These are phyloP conservation scores for Fusarium sp. DNA, from an alignment of 2,329 filamentous ascomycete species.

Conservation along the genomic window DNA sequence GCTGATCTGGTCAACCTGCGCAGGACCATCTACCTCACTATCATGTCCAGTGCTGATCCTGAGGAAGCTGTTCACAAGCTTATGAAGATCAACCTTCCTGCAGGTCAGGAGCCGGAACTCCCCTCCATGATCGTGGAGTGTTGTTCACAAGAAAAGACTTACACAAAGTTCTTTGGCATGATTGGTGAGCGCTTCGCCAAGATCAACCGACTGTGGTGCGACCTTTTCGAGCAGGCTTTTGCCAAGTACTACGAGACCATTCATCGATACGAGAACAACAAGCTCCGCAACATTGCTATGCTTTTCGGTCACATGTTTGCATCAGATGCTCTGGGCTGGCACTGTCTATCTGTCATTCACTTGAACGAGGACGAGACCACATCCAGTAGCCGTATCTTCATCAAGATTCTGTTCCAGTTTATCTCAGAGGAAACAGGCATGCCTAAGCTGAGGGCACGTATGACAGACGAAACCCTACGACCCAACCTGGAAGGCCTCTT, in stretches of 20 bases:
- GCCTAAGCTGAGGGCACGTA: constrained; percentile 77
- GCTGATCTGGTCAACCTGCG: constrained; percentile 94
- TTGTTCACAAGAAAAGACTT: constrained; percentile 95
- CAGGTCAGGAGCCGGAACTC: constrained; percentile 87
- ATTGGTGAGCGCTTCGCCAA: constrained; percentile 96
- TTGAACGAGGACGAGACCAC: constrained; percentile 98
- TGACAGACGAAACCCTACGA: constrained; percentile 82
- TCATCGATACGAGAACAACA: constrained; percentile 95
- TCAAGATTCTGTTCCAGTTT: constrained; percentile 97
- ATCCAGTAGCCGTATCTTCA: constrained; percentile 94
- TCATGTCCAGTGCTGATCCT: constrained; percentile 95
- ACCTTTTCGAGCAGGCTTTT: constrained; percentile 91
- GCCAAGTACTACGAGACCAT: constrained; percentile 96
- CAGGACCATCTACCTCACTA: constrained; percentile 94
- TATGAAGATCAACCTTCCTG: constrained; percentile 90
- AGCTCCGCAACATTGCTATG: constrained; percentile 91
- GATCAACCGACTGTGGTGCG: constrained; percentile 93
- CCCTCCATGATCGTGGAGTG: constrained; percentile 98
- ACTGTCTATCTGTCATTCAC: constrained; percentile 84
- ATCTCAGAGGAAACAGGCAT: constrained; percentile 88
- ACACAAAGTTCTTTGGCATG: constrained; percentile 95
- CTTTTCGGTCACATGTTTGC: constrained; percentile 94
- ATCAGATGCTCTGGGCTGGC: constrained; percentile 91
- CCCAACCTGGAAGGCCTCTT: constrained; percentile 87
- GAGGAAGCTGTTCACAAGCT: constrained; percentile 98